Base-by-base conservation (phyloP, 164 flowering plant genomes). In the Liriodendron chinense region DNA sequence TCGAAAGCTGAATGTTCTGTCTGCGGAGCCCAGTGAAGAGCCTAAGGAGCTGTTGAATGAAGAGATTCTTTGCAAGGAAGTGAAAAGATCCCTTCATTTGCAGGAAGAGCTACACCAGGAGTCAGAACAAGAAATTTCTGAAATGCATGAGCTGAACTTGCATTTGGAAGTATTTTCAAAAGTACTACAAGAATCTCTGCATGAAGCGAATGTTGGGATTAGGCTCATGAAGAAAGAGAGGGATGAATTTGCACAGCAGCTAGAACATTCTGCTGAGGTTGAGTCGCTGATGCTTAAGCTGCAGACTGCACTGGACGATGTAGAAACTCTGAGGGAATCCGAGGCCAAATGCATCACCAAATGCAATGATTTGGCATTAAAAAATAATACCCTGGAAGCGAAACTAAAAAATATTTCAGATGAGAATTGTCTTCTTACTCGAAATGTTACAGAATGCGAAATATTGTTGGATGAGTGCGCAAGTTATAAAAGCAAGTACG, bases 41-140 rank as follows among this genome's bases (percentile, higher is more conserved):
- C 22, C 57, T 68, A 68, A 70, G 47, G 78, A 79, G 72, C 68
- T 76, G 47, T 71, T 82, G 61, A 86, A 83, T 76, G 86, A 86
- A 71, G 90, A 86, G 77, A 65, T 70, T 71, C 82, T 88, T 72
- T 72, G 80, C 34, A 88, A 83, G 78, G 89, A 89, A 71, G 73
- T 85, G 84, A 87, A 83, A 77, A 84, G 77, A 73, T 89, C 94
- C 0, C 83, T 91, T 64, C 79, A 68, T 56, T 79, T 86, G 83
- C 94, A 91, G 77, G 90, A 89, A 79, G 90, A 87, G 66, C 91
- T 87, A 43, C 86, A 88, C 71, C 77, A 53, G 71, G 88, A 89
- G 82, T 87, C 88, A 57, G 94, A 93, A 76, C 85, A 81, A 80
- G 98, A 95, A 78, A 83, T 87, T 23, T 83, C 47, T 57, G 93